phyloP scores from a whole-genome alignment of 2,329 filamentous ascomycete genomes.

The Colletotrichum australisinense region DNA sequence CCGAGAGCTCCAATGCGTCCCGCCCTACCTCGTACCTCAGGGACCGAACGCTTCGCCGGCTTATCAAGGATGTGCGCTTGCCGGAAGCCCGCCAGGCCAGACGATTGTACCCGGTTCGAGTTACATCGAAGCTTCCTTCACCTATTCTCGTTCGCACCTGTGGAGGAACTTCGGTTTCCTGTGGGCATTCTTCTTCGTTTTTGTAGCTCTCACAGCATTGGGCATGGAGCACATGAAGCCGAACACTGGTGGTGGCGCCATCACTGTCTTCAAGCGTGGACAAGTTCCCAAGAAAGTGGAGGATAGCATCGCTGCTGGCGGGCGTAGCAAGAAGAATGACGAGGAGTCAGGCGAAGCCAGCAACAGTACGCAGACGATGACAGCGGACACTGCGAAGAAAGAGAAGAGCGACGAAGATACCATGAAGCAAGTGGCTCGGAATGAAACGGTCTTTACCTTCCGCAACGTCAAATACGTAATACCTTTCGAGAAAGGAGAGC shows the following conservation, averaged over 20 bases:
- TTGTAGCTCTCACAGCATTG: conserved; percentile 54
- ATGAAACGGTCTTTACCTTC: conserved; percentile 69
- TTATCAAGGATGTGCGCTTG: conserved; percentile 71
- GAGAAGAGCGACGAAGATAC: conserved; percentile 43
- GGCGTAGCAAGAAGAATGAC: conserved; percentile 57
- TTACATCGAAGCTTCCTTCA: conserved; percentile 65
- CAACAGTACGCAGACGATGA: conserved; percentile 74
- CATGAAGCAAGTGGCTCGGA: conserved; percentile 66
- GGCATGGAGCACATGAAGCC: conserved; percentile 60
- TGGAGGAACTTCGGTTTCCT: conserved; percentile 70
- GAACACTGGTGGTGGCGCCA: conserved; percentile 68
- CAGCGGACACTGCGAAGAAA: conserved; percentile 30
- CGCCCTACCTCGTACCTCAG: conserved; percentile 65
- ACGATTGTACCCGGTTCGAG: conserved; percentile 63
- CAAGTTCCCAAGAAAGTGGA: conserved; percentile 70
- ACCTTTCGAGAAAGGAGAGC: conserved; percentile 69
- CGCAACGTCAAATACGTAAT: conserved; percentile 62
- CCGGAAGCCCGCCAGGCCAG: conserved; percentile 65
- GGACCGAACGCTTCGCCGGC: conserved; percentile 55
- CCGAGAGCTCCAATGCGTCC: conserved; percentile 63
- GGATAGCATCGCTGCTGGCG: conserved; percentile 65
- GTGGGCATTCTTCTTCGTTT: conserved; percentile 60
- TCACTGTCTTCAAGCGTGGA: conserved; percentile 72
- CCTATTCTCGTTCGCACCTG: conserved; percentile 66
- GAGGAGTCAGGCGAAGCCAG: conserved; percentile 55